Evolutionary conservation across 768 basidiomycete genomes (phyloP), one percentile per base, ranked within the genome.

Genomic region (Pleurotus citrinopileatus): DNA sequence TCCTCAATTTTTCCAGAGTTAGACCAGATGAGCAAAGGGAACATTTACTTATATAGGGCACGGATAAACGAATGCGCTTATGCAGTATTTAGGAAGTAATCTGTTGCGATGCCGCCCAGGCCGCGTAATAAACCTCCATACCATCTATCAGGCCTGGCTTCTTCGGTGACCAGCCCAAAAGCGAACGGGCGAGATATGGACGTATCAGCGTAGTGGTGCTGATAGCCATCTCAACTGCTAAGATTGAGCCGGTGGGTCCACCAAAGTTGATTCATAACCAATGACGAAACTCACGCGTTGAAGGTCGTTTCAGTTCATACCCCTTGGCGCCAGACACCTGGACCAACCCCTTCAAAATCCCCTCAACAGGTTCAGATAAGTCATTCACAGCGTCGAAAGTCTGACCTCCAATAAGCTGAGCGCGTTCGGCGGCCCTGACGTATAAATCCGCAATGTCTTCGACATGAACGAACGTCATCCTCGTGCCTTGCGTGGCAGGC

Each of bases 361-460:
- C 76, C 43, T 73, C 70, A 25, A 71, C 61, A 28, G 70, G 68
- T 65, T 78, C 76, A 4, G 68, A 70, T 7, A 58, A 38, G 27
- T 70, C 68, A 58, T 78, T 79, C 12, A 67, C 58, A 1, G 64
- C 73, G 45, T 75, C 67, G 65, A 80, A 75, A 9, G 72, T 70
- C 57, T 68, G 63, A 4, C 78, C 78, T 0, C 62, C 61, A 12
- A 69, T 56, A 13, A 74, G 55, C 7, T 60, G 47, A 1, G 68
- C 73, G 52, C 67, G 65, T 63, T 79, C 78, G 3, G 70, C 71
- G 0, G 66, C 70, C 4, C 70, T 60, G 2, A 77, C 34, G 47
- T 72, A 78, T 32, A 75, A 47, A 47, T 76, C 77, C 6, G 76
- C 76, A 32, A 76, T 61, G 55, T 80, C 78, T 58, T 80, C 78